phyloP scores from a whole-genome alignment of 2,329 filamentous ascomycete species.

The Cladosporium sp. region DNA sequence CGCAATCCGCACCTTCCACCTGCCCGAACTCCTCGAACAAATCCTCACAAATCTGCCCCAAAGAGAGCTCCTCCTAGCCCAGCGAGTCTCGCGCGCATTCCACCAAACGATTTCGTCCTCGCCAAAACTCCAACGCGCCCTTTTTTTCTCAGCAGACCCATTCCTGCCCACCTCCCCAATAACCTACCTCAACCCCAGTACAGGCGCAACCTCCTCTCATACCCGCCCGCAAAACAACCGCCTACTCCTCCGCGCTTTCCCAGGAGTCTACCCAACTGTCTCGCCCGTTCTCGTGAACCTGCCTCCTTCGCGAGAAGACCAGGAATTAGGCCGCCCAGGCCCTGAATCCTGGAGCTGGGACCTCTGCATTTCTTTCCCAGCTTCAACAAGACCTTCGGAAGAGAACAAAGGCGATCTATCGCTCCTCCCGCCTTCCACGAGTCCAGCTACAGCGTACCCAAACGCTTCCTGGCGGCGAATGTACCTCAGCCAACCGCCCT shows the following conservation, averaged over 20 bases:
- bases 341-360: slow-evolving; percentile 32
- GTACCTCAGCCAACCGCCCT: slow-evolving; percentile 33
- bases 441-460: slow-evolving; percentile 23
- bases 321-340: slow-evolving; percentile 3
- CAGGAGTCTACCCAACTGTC: slow-evolving; percentile 32
- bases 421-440: slow-evolving; percentile 12
- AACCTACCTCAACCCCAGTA: slow-evolving; percentile 8
- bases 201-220: slow-evolving; percentile 12
- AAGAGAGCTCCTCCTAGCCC: slow-evolving; percentile 31
- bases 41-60: slow-evolving; percentile 32
- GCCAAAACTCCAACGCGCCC: slow-evolving; percentile 27
- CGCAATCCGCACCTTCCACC: slow-evolving; percentile 20
- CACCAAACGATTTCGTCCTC: slow-evolving; percentile 25
- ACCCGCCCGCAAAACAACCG: slow-evolving; percentile 34
- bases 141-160: slow-evolving; percentile 31
- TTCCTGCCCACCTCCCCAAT: slow-evolving; percentile 2
- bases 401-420: not conserved
- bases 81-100: slow-evolving; percentile 29
- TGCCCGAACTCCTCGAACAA: slow-evolving; percentile 37
- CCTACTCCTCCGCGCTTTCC: slow-evolving; percentile 30
- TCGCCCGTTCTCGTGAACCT: slow-evolving; percentile 28
- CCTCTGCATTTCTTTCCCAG: slow-evolving; percentile 30
- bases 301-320: slow-evolving; percentile 13
- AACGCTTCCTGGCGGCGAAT: slow-evolving; percentile 33
- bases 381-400: too few relatives aligned